Conservation (phyloP, 2,329 filamentous ascomycete genomes). For the Tolypocladium inflatum region DNA sequence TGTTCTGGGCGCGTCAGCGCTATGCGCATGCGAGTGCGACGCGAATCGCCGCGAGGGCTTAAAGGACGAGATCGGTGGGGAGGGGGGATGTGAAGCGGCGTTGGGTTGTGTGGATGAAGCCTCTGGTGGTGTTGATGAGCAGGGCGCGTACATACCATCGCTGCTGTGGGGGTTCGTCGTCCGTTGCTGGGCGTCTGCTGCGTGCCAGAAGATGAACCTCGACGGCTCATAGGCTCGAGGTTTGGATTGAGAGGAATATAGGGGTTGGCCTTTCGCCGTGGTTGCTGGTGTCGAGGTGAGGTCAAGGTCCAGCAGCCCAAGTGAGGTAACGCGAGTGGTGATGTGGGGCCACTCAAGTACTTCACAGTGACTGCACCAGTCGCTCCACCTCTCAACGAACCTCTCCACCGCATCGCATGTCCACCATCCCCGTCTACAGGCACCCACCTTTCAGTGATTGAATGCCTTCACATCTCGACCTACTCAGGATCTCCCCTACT, state of each 20-base stretch:
- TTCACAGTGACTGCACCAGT: too few relatives aligned
- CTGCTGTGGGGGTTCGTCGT: background rate
- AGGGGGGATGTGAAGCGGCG: too few relatives aligned
- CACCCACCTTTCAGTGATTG: too few relatives aligned
- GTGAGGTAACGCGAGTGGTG: background rate
- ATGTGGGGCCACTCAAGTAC: background rate
- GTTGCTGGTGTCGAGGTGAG: background rate
- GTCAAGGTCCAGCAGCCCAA: background rate
- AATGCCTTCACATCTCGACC: too few relatives aligned
- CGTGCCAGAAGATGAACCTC: too few relatives aligned
- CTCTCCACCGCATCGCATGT: background rate
- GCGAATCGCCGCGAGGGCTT: background rate
- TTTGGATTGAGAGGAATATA: background rate
- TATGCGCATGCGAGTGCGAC: background rate
- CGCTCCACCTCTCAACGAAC: background rate
- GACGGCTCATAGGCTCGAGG: background rate
- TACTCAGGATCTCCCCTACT: too few relatives aligned
- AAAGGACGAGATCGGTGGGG: background rate
- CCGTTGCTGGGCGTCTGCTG: background rate
- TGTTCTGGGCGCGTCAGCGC: conserved; percentile 37
- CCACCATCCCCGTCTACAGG: too few relatives aligned
- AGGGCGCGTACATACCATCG: background rate
- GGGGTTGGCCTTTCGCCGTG: background rate
- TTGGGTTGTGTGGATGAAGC: too few relatives aligned
- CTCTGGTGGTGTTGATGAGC: background rate